A percentile compares a stretch with the other conserved stretches of the same genome.
phyloP scores from a whole-genome alignment of 306 rosid species.

The Prinsepia uniflora region DNA sequence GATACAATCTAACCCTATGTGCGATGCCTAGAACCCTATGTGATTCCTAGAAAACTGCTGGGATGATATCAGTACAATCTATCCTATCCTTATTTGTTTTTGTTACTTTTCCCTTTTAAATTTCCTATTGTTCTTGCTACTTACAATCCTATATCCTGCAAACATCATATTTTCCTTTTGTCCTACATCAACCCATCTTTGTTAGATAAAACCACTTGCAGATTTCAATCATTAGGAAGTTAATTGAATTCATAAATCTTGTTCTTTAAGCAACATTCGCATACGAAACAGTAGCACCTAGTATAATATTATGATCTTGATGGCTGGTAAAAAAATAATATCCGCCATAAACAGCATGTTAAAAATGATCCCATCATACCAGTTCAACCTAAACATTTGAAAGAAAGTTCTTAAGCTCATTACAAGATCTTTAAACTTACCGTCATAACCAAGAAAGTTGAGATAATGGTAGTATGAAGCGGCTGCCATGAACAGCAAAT shows the following conservation, averaged over 20 bases:
- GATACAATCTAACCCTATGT: too few species aligned
- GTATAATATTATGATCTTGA: background rate
- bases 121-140: too few species aligned
- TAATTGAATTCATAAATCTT: background rate
- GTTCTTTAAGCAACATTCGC: background rate
- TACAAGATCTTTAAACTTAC: constrained; percentile 40
- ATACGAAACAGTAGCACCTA: background rate
- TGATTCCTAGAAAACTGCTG: too few species aligned
- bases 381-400: background rate
- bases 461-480: constrained; percentile 95
- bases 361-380: background rate
- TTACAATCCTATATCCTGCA: too few species aligned
- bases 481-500: constrained; percentile 91
- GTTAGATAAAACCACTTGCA: background rate
- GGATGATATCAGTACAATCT: too few species aligned
- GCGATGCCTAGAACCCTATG: too few species aligned
- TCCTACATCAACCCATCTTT: background rate
- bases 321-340: background rate
- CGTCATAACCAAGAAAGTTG: constrained; percentile 97
- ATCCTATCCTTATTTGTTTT: too few species aligned
- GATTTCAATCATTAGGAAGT: background rate
- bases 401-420: background rate
- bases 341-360: background rate
- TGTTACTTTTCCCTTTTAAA: too few species aligned
- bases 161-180: too few species aligned